phyloP scores from a whole-genome alignment of 2,329 filamentous ascomycete species.

The Acephala macrosclerotiorum region DNA sequence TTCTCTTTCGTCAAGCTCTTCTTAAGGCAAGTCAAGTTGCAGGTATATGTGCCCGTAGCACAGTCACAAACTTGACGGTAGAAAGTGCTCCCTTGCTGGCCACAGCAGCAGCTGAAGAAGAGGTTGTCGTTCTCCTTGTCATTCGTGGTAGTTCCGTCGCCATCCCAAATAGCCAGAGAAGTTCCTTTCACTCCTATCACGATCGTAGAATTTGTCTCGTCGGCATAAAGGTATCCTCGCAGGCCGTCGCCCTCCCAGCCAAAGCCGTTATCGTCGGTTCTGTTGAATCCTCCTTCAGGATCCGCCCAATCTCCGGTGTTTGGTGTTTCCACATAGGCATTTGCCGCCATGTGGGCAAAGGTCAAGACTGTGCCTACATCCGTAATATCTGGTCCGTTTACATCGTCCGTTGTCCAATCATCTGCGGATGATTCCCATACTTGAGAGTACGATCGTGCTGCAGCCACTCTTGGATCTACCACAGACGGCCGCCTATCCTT shows the following conservation, averaged over 20 bases:
- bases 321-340: conserved; percentile 84
- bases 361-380: conserved; percentile 85
- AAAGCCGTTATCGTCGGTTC: conserved; percentile 84
- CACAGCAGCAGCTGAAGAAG: conserved; percentile 98
- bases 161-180: conserved; percentile 89
- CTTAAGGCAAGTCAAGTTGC: conserved; percentile 89
- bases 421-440: conserved; percentile 72
- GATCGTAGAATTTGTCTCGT: conserved; percentile 84
- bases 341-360: conserved; percentile 86
- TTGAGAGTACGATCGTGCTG: conserved; percentile 72
- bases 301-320: conserved; percentile 82
- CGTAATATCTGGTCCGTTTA: conserved; percentile 81
- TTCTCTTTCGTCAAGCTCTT: conserved; percentile 81
- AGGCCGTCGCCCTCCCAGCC: conserved; percentile 92
- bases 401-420: conserved; percentile 81
- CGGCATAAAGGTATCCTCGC: conserved; percentile 90
- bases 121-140: conserved; percentile 98
- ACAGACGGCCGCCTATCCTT: conserved; percentile 77
- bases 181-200: conserved; percentile 95
- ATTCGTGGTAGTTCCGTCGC: conserved; percentile 95
- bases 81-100: conserved; percentile 86
- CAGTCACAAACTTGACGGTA: conserved; percentile 96
- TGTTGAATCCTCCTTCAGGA: conserved; percentile 80
- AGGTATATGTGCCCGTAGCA: conserved; percentile 84
- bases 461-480: conserved; percentile 80